A percentile compares a stretch with the other conserved stretches of the same genome.
Evolutionary conservation across 1,284 basidiomycete species (phyloP).

Genomic region (Ceratobasidium sp.): DNA sequence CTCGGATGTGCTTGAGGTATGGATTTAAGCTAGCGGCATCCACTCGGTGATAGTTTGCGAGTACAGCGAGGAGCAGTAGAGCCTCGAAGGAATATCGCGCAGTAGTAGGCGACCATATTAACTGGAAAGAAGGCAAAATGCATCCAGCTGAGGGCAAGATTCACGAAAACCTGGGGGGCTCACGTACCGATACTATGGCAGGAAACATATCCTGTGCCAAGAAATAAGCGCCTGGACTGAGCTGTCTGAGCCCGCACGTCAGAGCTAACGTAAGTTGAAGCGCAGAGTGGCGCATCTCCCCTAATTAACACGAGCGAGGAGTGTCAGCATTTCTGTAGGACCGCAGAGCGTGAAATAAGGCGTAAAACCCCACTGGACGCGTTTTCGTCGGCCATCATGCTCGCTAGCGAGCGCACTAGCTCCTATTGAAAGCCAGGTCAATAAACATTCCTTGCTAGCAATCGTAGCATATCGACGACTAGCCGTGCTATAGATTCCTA

Average conservation of each 20-base stretch:
- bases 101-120: conserved; percentile 64
- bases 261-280: conserved; percentile 69
- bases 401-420: conserved; percentile 63
- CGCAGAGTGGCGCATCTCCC: conserved; percentile 62
- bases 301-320: conserved; percentile 48
- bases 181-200: conserved; percentile 63
- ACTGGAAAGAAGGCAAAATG: background rate
- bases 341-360: background rate
- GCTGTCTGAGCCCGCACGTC: conserved; percentile 68
- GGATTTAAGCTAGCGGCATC: conserved; percentile 74
- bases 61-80: conserved; percentile 65
- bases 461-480: too few relatives aligned
- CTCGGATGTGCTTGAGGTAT: conserved; percentile 67
- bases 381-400: conserved; percentile 61
- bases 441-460: background rate
- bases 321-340: conserved; percentile 56
- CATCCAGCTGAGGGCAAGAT: background rate
- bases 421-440: conserved; percentile 56
- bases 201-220: conserved; percentile 71
- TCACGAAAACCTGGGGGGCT: conserved; percentile 6
- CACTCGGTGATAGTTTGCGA: conserved; percentile 74
- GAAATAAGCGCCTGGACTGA: conserved; percentile 76
- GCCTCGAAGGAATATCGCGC: conserved; percentile 70
- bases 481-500: too few relatives aligned
- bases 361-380: conserved; percentile 60